Conservation (phyloP, 1,284 basidiomycete species). For the Sporisorium exsertum region DNA sequence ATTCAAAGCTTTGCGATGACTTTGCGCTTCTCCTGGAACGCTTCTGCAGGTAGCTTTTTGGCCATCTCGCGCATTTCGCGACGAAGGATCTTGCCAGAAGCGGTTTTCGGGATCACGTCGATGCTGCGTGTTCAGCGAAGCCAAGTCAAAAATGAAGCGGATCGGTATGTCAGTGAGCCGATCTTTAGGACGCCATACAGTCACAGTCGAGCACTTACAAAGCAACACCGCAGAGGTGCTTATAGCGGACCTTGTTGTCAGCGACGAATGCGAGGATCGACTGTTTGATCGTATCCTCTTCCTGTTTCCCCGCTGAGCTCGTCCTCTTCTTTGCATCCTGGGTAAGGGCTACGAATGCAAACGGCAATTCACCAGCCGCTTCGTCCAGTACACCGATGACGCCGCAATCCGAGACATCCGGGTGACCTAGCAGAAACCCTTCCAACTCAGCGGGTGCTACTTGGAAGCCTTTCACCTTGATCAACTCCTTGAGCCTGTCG, state of each 20-base stretch:
- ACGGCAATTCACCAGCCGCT: slow-evolving; percentile 80
- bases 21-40: slow-evolving; percentile 33
- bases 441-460: slow-evolving; percentile 74
- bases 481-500: slow-evolving; percentile 67
- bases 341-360: slow-evolving; percentile 78
- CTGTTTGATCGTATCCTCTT: slow-evolving; percentile 42
- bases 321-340: slow-evolving; percentile 71
- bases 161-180: background rate
- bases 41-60: slow-evolving; percentile 43
- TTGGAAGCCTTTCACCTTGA: slow-evolving; percentile 69
- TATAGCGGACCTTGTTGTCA: slow-evolving; percentile 79
- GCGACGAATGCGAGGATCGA: slow-evolving; percentile 75
- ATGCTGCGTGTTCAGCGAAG: slow-evolving; percentile 30
- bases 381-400: slow-evolving; percentile 82
- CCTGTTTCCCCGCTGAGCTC: slow-evolving; percentile 70
- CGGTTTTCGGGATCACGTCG: slow-evolving; percentile 57
- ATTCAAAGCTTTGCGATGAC: slow-evolving; percentile 33
- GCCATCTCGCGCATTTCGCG: slow-evolving; percentile 53
- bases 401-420: slow-evolving; percentile 78
- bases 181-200: background rate
- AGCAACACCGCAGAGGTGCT: slow-evolving; percentile 75
- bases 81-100: slow-evolving; percentile 59
- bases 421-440: slow-evolving; percentile 79
- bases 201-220: slow-evolving; percentile 47
- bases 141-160: background rate